These are phyloP conservation scores for Paecilomyces dactylethromorphus DNA, from an alignment of 2,329 filamentous ascomycete species.

Conservation along the genomic window DNA sequence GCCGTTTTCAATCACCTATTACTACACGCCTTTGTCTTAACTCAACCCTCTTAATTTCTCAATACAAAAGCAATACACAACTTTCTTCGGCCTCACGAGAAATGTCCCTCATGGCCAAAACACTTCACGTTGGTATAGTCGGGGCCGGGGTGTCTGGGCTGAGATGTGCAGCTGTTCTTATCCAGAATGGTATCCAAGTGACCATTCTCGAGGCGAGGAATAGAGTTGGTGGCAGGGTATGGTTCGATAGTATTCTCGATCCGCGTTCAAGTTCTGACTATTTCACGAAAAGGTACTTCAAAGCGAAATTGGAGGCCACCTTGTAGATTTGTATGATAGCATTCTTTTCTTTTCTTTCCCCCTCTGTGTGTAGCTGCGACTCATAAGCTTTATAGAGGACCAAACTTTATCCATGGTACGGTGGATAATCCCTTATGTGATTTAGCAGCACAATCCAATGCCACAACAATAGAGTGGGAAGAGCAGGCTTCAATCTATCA, in stretches of 20 bases:
- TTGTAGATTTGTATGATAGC: constrained; percentile 54
- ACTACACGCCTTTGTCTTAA: too few relatives aligned
- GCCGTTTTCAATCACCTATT: too few relatives aligned
- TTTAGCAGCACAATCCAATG: too few relatives aligned
- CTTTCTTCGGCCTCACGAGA: too few relatives aligned
- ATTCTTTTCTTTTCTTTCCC: too few relatives aligned
- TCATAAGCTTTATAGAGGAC: too few relatives aligned
- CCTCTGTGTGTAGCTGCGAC: too few relatives aligned
- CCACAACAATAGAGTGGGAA: constrained; percentile 48
- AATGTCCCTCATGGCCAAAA: constrained; percentile 27
- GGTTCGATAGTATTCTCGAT: constrained; percentile 7
- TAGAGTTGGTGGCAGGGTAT: constrained; percentile 52
- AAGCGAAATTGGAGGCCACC: constrained; percentile 40
- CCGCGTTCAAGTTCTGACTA: constrained; percentile 3
- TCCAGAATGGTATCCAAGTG: constrained; percentile 49
- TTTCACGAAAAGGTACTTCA: constrained; percentile 43
- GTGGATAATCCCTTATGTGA: constrained; percentile 55
- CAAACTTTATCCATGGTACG: constrained; percentile 62
- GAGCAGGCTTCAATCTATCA: constrained; percentile 44
- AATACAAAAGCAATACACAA: too few relatives aligned
- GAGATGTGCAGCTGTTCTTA: constrained; percentile 52
- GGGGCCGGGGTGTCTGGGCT: constrained; percentile 57
- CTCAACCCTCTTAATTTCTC: too few relatives aligned
- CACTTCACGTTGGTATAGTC: constrained; percentile 49
- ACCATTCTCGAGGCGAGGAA: constrained; percentile 56